Base-by-base conservation (phyloP, 768 basidiomycete species). In the Mycena vitilis region DNA sequence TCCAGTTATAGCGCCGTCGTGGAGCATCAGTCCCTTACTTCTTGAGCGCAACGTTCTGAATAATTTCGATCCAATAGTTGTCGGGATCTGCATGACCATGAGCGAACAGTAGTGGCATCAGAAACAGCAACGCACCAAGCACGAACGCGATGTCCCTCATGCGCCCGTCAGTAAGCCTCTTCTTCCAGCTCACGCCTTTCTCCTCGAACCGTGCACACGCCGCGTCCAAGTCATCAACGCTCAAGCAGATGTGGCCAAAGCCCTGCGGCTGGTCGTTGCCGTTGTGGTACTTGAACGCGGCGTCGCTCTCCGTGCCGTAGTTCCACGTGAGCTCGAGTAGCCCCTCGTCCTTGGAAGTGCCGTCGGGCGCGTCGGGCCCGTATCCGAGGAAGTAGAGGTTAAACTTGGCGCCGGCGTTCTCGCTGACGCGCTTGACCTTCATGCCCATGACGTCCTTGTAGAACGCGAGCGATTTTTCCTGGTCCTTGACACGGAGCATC, bases 401-500 rank as follows among this genome's bases (percentile, higher is more conserved):
- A 77, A 93, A 95, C 22, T 66, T 64, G 71, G 87, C 86, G 53
- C 76, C 77, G 75, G 86, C 84, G 44, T 86, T 80, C 68, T 82
- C 44, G 51, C n/a, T 63, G 11, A 42, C 60, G 45, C 61, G 69
- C 66, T 47, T 56, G 71, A 94, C 85, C 52, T 92, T 89, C 94
- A 95, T 95, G 70, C 95, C 94, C 45, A 91, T 81, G 25, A 86
- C 37, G 54, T 60, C 74, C 89, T 90, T 84, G 81, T 97, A 97
- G 80, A 95, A 98, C n/a, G 84, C 81, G 68, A 98, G 78, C 25
- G 95, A 96, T 49, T 80, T 84, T 71, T 93, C 89, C 5, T 94
- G 91, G 77, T 97, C 95, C 82, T 91, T 95, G 76, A 97, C 85
- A 73, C 95, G 88, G 75, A 95, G 79, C 95, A 95, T 95, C n/a